Conservation (phyloP, 768 basidiomycete species). For the Mycena polygramma region DNA sequence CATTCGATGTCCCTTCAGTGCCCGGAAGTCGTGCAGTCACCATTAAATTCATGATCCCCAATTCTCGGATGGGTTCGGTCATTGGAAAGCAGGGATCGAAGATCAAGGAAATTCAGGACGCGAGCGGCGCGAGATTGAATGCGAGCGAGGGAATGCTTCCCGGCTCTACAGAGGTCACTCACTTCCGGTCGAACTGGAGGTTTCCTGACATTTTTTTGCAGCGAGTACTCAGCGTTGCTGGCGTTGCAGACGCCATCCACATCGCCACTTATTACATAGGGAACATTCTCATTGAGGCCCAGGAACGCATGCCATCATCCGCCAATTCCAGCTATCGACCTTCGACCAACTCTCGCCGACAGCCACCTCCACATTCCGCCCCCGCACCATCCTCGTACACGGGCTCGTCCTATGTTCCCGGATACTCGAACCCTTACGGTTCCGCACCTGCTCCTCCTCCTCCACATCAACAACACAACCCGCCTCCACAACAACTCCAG, state of each 20-base stretch:
- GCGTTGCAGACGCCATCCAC: slow-evolving; percentile 98
- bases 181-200: slow-evolving; percentile 17
- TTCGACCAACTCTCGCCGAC: slow-evolving; percentile 66
- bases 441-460: slow-evolving; percentile 44
- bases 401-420: slow-evolving; percentile 74
- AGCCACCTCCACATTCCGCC: slow-evolving; percentile 47
- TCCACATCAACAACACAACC: slow-evolving; percentile 64
- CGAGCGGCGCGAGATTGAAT: slow-evolving; percentile 94
- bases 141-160: slow-evolving; percentile 99
- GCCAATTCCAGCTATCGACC: slow-evolving; percentile 78
- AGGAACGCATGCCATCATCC: slow-evolving; percentile 84
- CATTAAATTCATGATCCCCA: slow-evolving; percentile 99
- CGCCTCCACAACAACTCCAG: slow-evolving; percentile 79
- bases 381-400: slow-evolving; percentile 37
- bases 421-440: slow-evolving; percentile 66
- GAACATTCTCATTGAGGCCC: slow-evolving; percentile 94
- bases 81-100: slow-evolving; percentile 98
- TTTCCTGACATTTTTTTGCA: slow-evolving; percentile 48
- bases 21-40: slow-evolving; percentile 98
- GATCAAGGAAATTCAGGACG: slow-evolving; percentile 99
- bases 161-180: slow-evolving; percentile 95
- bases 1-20: slow-evolving; percentile 97
- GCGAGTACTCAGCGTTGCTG: slow-evolving; percentile 98
- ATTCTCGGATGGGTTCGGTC: slow-evolving; percentile 98
- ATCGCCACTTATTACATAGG: slow-evolving; percentile 99